Evolutionary conservation across 805 yeast species (phyloP).

Genomic region (Candida insectalens): DNA sequence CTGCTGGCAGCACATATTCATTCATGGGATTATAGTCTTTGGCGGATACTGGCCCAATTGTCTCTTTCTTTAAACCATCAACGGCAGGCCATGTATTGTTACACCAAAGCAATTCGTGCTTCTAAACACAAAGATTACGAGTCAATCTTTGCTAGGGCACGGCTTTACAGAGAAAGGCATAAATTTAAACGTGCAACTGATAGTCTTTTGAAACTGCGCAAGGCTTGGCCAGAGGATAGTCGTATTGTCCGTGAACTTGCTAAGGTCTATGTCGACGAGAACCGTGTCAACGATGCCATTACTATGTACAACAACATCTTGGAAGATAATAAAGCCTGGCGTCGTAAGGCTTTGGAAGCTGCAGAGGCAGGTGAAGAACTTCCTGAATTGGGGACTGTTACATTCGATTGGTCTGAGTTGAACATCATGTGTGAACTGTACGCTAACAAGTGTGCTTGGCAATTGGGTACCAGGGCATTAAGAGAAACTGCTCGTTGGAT

Average conservation of each 20-base stretch:
- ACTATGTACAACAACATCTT: slow-evolving; percentile 55
- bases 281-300: slow-evolving; percentile 65
- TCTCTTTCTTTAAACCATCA: slow-evolving; percentile 56
- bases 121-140: slow-evolving; percentile 37
- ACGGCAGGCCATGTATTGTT: slow-evolving; percentile 75
- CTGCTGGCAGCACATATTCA: slow-evolving; percentile 70
- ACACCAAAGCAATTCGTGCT: slow-evolving; percentile 48
- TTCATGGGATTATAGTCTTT: slow-evolving; percentile 65
- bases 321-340: slow-evolving; percentile 42
- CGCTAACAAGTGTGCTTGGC: slow-evolving; percentile 56
- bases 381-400: slow-evolving; percentile 26
- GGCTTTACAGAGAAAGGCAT: slow-evolving; percentile 56
- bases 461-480: slow-evolving; percentile 52
- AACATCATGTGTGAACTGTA: slow-evolving; percentile 78
- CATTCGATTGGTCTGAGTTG: slow-evolving; percentile 81
- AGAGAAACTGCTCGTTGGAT: slow-evolving; percentile 78
- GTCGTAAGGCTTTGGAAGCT: slow-evolving; percentile 20
- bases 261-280: slow-evolving; percentile 39
- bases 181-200: slow-evolving; percentile 66
- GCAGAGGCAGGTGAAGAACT: slow-evolving; percentile 4
- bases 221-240: slow-evolving; percentile 48
- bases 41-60: slow-evolving; percentile 68
- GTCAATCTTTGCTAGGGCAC: slow-evolving; percentile 54
- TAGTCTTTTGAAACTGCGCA: slow-evolving; percentile 53
- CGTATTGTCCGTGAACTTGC: slow-evolving; percentile 54